Conservation (phyloP, 176 grass and related monocot genomes). For the Aegilops longissima region DNA sequence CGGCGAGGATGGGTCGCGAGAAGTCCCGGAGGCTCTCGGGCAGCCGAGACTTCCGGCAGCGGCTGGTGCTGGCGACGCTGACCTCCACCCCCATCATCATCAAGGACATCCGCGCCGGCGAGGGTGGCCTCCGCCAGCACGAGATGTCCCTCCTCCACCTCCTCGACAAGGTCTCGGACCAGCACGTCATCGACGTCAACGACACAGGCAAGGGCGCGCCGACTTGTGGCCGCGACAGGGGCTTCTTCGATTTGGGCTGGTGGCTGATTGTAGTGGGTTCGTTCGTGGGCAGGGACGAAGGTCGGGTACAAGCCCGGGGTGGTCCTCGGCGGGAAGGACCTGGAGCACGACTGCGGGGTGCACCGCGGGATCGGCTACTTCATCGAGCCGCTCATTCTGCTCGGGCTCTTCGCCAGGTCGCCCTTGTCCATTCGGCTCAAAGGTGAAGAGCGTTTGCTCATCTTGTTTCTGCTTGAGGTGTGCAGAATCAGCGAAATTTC, state of each 20-base stretch:
- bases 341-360: constrained; percentile 75
- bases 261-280: background rate
- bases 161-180: constrained; percentile 80
- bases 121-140: constrained; percentile 63
- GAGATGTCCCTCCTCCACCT: constrained; percentile 86
- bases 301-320: constrained; percentile 70
- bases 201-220: constrained; percentile 50
- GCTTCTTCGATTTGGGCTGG: background rate
- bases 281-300: constrained; percentile 56
- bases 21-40: constrained; percentile 51
- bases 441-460: constrained; percentile 33
- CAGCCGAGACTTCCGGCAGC: constrained; percentile 66
- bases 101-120: constrained; percentile 70
- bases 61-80: constrained; percentile 75
- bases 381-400: constrained; percentile 75
- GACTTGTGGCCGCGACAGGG: background rate
- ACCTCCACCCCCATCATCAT: constrained; percentile 59
- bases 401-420: constrained; percentile 66
- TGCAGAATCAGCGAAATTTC: too few species aligned
- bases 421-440: constrained; percentile 63
- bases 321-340: constrained; percentile 58
- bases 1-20: constrained; percentile 36
- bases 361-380: constrained; percentile 85
- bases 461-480: background rate
- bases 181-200: constrained; percentile 66